phyloP scores from a whole-genome alignment of 345 rosid genomes.

The Arabidopsis suecica region DNA sequence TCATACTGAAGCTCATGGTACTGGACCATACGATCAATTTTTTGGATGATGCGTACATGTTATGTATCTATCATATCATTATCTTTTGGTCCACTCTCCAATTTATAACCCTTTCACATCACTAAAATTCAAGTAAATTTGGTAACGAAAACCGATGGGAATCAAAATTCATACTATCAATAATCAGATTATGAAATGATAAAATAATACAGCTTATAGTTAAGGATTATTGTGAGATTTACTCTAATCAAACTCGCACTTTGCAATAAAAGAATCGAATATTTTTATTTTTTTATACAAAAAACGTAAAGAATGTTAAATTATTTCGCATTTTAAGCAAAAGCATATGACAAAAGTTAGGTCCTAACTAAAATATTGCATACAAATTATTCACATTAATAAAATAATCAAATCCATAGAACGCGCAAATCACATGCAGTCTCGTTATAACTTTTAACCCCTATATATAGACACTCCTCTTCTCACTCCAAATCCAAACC shows the following conservation, averaged over 20 bases:
- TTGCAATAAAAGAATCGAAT: constrained; percentile 40
- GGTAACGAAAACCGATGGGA: not conserved
- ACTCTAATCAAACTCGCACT: constrained; percentile 28
- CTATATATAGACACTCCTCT: constrained; percentile 27
- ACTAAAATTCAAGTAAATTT: not conserved
- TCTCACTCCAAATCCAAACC: constrained; percentile 42
- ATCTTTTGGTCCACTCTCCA: constrained; percentile 26
- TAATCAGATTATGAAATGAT: not conserved
- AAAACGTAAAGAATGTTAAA: constrained; percentile 7
- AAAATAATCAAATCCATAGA: constrained; percentile 21
- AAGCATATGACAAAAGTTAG: constrained; percentile 39
- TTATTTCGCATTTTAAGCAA: constrained; percentile 36
- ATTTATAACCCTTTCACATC: constrained; percentile 24
- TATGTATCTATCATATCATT: constrained; percentile 16
- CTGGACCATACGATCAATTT: constrained; percentile 27
- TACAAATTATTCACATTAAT: constrained; percentile 29
- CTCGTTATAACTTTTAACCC: constrained; percentile 4
- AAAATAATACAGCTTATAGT: constrained; percentile 9
- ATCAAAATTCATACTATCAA: not conserved
- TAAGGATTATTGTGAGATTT: constrained; percentile 22
- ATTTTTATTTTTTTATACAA: constrained; percentile 9
- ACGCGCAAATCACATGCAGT: constrained; percentile 40
- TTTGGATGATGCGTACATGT: not conserved
- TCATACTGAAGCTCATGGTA: constrained; percentile 14
- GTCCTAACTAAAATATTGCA: constrained; percentile 23